Evolutionary conservation across 108 stramenopile species (phyloP).

Genomic region (Heterococcus sp.): DNA sequence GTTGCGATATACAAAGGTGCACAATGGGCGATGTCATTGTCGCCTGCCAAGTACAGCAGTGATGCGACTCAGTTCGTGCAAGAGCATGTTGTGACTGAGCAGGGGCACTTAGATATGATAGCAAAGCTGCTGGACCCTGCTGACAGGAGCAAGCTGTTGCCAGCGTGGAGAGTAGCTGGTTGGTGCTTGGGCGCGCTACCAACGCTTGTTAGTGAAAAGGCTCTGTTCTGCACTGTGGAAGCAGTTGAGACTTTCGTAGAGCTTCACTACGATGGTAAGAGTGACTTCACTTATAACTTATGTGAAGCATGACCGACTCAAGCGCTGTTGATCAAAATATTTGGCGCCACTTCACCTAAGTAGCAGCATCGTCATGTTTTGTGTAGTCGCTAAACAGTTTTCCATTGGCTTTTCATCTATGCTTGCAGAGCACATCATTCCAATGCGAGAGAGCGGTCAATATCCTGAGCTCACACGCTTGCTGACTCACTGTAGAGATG

Average conservation of each 20-base stretch:
- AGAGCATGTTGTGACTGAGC: background rate
- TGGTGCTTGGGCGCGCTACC: constrained; percentile 1
- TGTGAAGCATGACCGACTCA: background rate
- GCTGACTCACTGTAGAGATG: constrained; percentile 6
- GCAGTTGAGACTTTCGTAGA: constrained; percentile 32
- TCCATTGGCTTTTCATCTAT: background rate
- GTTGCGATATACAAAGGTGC: too few species aligned
- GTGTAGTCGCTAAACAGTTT: background rate
- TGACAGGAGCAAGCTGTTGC: background rate
- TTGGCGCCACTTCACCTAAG: background rate
- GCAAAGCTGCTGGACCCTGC: background rate
- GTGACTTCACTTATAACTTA: background rate
- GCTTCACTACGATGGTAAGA: constrained; percentile 4
- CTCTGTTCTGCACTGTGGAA: constrained; percentile 21
- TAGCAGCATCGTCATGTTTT: too few species aligned
- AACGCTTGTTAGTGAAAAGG: background rate
- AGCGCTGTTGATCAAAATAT: background rate
- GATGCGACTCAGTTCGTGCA: background rate
- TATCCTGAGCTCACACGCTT: constrained; percentile 1
- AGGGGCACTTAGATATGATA: background rate
- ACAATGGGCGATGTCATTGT: background rate
- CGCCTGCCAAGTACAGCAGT: background rate
- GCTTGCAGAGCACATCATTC: background rate
- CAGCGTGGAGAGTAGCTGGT: constrained; percentile 1
- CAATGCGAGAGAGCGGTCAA: background rate